Base-by-base conservation (phyloP, 768 basidiomycete genomes). In the button mushroom (Agaricus bisporus) region DNA sequence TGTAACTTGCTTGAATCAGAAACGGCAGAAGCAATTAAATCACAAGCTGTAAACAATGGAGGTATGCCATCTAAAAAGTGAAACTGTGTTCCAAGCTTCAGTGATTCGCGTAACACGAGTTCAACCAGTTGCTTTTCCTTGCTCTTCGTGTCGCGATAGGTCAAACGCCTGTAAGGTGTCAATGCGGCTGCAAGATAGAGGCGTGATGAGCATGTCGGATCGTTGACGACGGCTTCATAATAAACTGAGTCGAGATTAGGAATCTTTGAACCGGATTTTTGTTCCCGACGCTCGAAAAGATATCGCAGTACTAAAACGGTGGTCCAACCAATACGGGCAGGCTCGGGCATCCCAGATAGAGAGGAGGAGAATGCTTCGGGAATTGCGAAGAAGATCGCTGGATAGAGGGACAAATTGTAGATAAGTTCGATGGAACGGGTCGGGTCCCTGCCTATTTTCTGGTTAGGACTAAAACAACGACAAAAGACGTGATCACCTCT, bases 41-140 rank as follows among this genome's bases (percentile, higher is more conserved):
- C 71, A 0, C 77, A 72, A 5, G 83, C 85, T 14, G 70, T 64
- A 63, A 85, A 91, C 2, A 88, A 73, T 1, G 73, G 68, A 2
- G 87, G 88, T 41, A 89, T 80, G 17, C 88, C 91, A 61, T 87
- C 88, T 15, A 88, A 68, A 58, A 81, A 90, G 61, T 89, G 84
- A 57, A 86, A 82, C 60, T 88, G 86, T 17, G 77, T 74, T 9
- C 91, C 90, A 25, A 92, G 75, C 66, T 95, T 98, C 54, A 97
- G 68, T 5, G 89, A 88, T 44, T 95, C 90, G 45, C 88, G 79
- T 32, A 98, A 77, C 26, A 85, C 83, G 28, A 81, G 80, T 50
- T 88, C 84, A 5, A 85, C 76, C 0, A 82, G 79, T 6, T 77
- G 72, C 9, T 78, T 70, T 0, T 64, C 62, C 60, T 81, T 89